These are phyloP conservation scores for Mariannaea sp. DNA, from an alignment of 2,329 filamentous ascomycete species.

Conservation along the genomic window DNA sequence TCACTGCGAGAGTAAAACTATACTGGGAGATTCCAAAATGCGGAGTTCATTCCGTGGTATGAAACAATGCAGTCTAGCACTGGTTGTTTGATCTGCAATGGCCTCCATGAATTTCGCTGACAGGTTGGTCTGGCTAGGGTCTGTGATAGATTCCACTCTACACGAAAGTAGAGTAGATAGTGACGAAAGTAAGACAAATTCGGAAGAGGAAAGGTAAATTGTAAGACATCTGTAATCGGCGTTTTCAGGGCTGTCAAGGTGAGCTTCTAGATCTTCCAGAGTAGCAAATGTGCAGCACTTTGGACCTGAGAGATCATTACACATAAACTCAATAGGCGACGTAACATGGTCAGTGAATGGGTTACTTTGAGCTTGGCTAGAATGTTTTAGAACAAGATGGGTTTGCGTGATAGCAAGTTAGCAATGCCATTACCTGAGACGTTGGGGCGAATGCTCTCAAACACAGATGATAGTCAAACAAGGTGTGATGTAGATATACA, in stretches of 20 bases:
- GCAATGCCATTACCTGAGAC: neutral
- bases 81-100: conserved; percentile 1
- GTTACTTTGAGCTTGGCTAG: neutral
- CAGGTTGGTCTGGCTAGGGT: conserved; percentile 3
- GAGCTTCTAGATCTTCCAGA: neutral
- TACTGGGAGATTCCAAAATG: conserved; percentile 2
- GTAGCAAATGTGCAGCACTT: neutral
- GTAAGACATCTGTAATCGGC: neutral
- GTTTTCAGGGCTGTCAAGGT: neutral
- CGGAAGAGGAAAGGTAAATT: neutral
- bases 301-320: neutral
- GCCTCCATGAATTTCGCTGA: neutral
- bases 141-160: neutral
- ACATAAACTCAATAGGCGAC: neutral
- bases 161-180: too few relatives aligned
- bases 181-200: neutral
- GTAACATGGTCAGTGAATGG: neutral
- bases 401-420: too few relatives aligned
- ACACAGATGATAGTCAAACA: neutral
- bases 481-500: too few relatives aligned
- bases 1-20: neutral
- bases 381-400: neutral
- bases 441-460: neutral
- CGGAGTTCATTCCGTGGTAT: neutral
- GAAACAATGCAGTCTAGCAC: conserved; percentile 2